Evolutionary conservation across 2,329 filamentous ascomycete species (phyloP).

Genomic region (Microsporum ferrugineum): DNA sequence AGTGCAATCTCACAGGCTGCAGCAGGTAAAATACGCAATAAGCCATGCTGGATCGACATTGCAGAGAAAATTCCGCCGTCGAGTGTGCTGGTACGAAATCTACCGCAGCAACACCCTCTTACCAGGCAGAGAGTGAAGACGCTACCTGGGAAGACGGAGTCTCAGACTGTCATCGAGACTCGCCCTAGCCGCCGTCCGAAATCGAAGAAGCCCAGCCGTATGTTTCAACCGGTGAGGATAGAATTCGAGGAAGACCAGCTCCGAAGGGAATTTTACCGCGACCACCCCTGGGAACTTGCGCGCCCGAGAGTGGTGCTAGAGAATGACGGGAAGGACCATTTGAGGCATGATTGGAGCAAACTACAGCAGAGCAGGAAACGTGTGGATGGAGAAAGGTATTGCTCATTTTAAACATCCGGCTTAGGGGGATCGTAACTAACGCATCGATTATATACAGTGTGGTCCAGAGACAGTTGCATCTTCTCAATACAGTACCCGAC

Average conservation of each 20-base stretch:
- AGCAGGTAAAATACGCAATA: slow-evolving; percentile 24
- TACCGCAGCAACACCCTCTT: slow-evolving; percentile 37
- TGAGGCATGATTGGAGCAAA: slow-evolving; percentile 66
- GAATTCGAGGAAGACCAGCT: slow-evolving; percentile 73
- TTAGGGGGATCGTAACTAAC: neutral
- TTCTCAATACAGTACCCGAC: slow-evolving; percentile 54
- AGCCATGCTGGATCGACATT: slow-evolving; percentile 46
- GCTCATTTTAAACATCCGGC: slow-evolving; percentile 5
- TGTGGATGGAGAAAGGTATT: slow-evolving; percentile 73
- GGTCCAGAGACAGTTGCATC: slow-evolving; percentile 78
- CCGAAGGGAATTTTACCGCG: slow-evolving; percentile 70
- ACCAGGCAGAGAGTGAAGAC: slow-evolving; percentile 27
- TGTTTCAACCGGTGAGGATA: slow-evolving; percentile 71
- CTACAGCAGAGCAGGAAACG: slow-evolving; percentile 63
- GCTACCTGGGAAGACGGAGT: slow-evolving; percentile 17
- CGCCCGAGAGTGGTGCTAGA: slow-evolving; percentile 77
- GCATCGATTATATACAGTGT: slow-evolving; percentile 49
- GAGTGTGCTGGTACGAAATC: slow-evolving; percentile 48
- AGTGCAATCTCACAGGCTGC: slow-evolving; percentile 31
- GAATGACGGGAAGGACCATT: slow-evolving; percentile 68
- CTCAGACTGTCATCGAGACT: slow-evolving; percentile 28
- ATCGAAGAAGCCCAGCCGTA: slow-evolving; percentile 54
- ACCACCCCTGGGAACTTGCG: slow-evolving; percentile 96
- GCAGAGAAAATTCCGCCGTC: slow-evolving; percentile 49
- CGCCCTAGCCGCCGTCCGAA: slow-evolving; percentile 31